Base-by-base conservation (phyloP, 768 basidiomycete genomes). In the Amanita rimosa region DNA sequence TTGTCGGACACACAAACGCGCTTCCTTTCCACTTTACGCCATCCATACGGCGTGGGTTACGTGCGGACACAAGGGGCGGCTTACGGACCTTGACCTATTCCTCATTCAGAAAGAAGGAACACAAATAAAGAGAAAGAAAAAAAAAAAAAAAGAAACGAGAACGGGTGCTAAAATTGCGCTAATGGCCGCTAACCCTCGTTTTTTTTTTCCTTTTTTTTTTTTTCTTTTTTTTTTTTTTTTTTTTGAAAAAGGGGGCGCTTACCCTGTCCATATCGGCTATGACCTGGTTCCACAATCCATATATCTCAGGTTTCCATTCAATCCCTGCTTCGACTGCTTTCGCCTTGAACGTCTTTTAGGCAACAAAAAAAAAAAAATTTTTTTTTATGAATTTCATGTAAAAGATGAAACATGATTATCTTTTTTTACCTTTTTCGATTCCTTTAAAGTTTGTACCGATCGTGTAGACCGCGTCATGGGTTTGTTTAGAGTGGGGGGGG, bases 371-470 rank as follows among this genome's bases (percentile, higher is more conserved):
- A n/a, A n/a, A n/a, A n/a, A n/a, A n/a, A n/a, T n/a, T n/a, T n/a
- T n/a, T n/a, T n/a, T n/a, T 24, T 10, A 19, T 37, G 10, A 17
- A 33, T 21, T n/a, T 35, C 34, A 37, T 46, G 33, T 31, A 22
- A 33, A 33, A n/a, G n/a, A n/a, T n/a, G n/a, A n/a, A n/a, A n/a
- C n/a, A n/a, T n/a, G n/a, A n/a, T n/a, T n/a, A n/a, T n/a, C n/a
- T n/a, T n/a, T n/a, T n/a, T n/a, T n/a, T n/a, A 49, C 48, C 48
- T 49, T 49, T 26, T 49, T 49, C 17, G 39, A 24, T 42, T 49
- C 37, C 21, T 49, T 49, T 6, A 42, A 16, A 9, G 39, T 49
- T n/a, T 16, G 48, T 13, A 22, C 48, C 34, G 48, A 41, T 0
- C 48, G 48, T 26, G 48, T 38, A 24, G 48, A 49, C n/a, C 48